Evolutionary conservation across 1,139 yeast species (phyloP).

Genomic region (Debaryomyces subglobosus): DNA sequence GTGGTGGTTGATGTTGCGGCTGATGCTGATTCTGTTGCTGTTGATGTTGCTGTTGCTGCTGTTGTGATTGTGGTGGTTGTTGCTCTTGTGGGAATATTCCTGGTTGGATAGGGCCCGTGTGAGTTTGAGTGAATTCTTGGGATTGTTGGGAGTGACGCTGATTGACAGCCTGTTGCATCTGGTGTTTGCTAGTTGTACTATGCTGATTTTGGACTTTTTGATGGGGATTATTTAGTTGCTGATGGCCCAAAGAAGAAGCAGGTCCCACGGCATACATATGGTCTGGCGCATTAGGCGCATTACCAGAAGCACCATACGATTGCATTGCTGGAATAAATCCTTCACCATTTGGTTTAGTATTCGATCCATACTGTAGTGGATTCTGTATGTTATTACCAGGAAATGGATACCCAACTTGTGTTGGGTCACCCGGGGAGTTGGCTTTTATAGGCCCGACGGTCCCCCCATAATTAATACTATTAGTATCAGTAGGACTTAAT

Average conservation of each 20-base stretch:
- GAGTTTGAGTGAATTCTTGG: not conserved
- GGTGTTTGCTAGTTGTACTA: not conserved
- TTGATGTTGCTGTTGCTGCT: not conserved
- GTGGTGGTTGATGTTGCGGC: not conserved
- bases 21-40: slow-evolving; percentile 5
- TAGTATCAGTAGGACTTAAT: not conserved
- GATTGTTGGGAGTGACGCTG: not conserved
- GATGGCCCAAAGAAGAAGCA: slow-evolving; percentile 1
- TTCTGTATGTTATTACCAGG: not conserved
- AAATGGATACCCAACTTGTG: not conserved
- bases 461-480: slow-evolving; percentile 13
- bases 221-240: not conserved
- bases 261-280: slow-evolving; percentile 1
- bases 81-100: not conserved
- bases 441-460: not conserved
- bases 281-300: not conserved
- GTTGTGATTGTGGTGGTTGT: not conserved
- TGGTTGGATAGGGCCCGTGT: not conserved
- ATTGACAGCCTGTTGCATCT: not conserved
- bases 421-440: not conserved
- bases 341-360: not conserved
- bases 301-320: not conserved
- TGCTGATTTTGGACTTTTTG: not conserved
- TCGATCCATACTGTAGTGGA: not conserved
- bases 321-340: not conserved